These are phyloP conservation scores for Saraca asoca DNA, from an alignment of 331 rosid species.

Conservation along the genomic window DNA sequence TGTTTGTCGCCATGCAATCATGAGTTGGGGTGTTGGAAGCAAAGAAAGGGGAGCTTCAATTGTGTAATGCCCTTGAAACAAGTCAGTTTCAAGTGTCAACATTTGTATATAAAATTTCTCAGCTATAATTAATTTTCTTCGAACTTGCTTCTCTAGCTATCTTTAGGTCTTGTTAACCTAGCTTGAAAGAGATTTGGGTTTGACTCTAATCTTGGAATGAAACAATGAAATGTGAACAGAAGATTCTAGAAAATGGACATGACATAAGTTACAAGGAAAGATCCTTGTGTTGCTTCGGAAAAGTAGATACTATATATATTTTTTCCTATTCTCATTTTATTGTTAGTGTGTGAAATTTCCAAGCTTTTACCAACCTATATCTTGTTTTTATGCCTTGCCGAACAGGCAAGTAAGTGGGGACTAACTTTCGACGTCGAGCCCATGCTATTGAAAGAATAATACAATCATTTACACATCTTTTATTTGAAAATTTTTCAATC, in stretches of 20 bases:
- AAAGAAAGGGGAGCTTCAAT: conserved; percentile 29
- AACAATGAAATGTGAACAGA: conserved; percentile 7
- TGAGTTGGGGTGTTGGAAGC: conserved; percentile 43
- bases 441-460: no score
- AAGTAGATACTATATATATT: conserved; percentile 7
- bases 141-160: not conserved
- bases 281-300: conserved; percentile 27
- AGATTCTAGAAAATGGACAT: conserved; percentile 17
- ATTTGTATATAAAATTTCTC: conserved; percentile 44
- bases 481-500: no score
- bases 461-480: no score
- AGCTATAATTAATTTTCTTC: not conserved
- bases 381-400: conserved; percentile 31
- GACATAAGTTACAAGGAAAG: conserved; percentile 37
- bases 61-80: conserved; percentile 38
- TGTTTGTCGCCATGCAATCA: conserved; percentile 35
- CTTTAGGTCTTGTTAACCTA: conserved; percentile 24
- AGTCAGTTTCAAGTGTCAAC: conserved; percentile 31
- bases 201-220: conserved; percentile 27
- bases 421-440: conserved; percentile 12
- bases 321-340: conserved; percentile 11
- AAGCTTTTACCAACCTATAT: conserved; percentile 35
- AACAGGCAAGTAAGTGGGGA: conserved; percentile 39
- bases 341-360: conserved; percentile 43
- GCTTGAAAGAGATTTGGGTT: conserved; percentile 22